A percentile compares a stretch with the other conserved stretches of the same genome.
phyloP scores from a whole-genome alignment of 192 early-diverging fungal species.

The Coemansia sp. region DNA sequence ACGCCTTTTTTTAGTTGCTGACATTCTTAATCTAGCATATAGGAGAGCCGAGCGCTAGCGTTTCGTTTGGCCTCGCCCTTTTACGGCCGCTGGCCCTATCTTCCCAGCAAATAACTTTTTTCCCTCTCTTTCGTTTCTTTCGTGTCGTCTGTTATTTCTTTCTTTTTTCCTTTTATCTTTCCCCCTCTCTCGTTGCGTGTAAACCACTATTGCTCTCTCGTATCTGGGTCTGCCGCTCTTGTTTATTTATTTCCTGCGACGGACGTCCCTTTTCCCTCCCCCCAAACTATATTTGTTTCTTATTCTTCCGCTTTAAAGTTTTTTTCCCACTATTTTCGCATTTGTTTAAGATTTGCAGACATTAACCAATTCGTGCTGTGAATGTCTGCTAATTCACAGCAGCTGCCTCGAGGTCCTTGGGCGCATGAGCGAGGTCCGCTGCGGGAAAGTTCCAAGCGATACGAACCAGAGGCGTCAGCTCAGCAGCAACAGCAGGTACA shows the following conservation, averaged over 20 bases:
- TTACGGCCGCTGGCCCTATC: neutral
- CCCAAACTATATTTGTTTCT: conserved; percentile 5
- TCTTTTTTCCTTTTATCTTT: neutral
- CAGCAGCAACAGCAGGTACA: conserved; percentile 18
- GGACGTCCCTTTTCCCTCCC: neutral
- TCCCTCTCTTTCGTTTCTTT: neutral
- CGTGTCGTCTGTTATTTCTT: neutral
- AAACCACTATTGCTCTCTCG: neutral
- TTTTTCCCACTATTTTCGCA: neutral
- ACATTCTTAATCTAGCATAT: neutral
- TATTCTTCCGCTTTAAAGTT: neutral
- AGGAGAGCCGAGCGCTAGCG: neutral
- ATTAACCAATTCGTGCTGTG: conserved; percentile 9
- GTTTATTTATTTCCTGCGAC: neutral
- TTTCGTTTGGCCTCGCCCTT: neutral
- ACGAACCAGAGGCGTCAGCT: neutral
- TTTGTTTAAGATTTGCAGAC: conserved; percentile 1
- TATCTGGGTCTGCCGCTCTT: neutral
- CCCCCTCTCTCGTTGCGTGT: neutral
- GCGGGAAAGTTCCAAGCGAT: conserved; percentile 12
- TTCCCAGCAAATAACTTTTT: conserved; percentile 3
- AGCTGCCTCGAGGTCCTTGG: conserved; percentile 33
- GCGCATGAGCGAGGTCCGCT: conserved; percentile 39
- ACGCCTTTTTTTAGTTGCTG: neutral
- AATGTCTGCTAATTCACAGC: conserved; percentile 51